Percentiles rank a stretch among this genome's conserved stretches.
These are phyloP conservation scores for Dactylellina drechsleri DNA, from an alignment of 2,329 filamentous ascomycete species.

Conservation along the genomic window DNA sequence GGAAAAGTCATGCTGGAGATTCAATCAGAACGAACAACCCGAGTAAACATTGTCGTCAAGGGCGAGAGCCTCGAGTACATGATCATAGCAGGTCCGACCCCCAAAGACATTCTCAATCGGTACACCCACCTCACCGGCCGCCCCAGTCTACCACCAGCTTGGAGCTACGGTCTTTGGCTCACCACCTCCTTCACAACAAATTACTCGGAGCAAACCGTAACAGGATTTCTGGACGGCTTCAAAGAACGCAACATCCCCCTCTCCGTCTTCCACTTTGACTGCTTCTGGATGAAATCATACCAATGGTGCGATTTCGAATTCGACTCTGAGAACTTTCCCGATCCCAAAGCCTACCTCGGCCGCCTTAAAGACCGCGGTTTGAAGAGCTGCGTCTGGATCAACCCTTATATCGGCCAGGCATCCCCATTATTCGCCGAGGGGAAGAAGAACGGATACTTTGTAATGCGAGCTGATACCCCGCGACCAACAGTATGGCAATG, in stretches of 20 bases:
- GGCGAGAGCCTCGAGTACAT: conserved; percentile 78
- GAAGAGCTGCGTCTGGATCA: conserved; percentile 80
- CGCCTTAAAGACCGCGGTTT: conserved; percentile 73
- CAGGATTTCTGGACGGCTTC: conserved; percentile 75
- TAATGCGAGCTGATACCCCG: conserved; percentile 72
- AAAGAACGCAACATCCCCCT: conserved; percentile 72
- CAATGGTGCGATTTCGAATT: conserved; percentile 81
- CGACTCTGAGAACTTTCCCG: conserved; percentile 74
- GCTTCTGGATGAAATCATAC: conserved; percentile 80
- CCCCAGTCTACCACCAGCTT: conserved; percentile 73
- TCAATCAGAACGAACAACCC: conserved; percentile 76
- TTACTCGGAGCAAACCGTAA: conserved; percentile 76
- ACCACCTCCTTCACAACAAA: conserved; percentile 79
- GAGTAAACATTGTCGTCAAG: conserved; percentile 75
- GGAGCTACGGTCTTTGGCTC: conserved; percentile 81
- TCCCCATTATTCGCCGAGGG: conserved; percentile 74
- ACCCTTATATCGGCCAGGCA: conserved; percentile 77
- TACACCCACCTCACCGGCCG: conserved; percentile 76
- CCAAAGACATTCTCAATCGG: conserved; percentile 75
- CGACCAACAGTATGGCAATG: conserved; percentile 75
- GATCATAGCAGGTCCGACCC: conserved; percentile 75
- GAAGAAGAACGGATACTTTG: conserved; percentile 73
- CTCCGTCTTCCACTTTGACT: conserved; percentile 79
- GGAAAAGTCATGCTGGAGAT: conserved; percentile 77
- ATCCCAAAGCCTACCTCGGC: conserved; percentile 72